phyloP scores from a whole-genome alignment of 2,329 filamentous ascomycete genomes.

The Aspergillus felis region DNA sequence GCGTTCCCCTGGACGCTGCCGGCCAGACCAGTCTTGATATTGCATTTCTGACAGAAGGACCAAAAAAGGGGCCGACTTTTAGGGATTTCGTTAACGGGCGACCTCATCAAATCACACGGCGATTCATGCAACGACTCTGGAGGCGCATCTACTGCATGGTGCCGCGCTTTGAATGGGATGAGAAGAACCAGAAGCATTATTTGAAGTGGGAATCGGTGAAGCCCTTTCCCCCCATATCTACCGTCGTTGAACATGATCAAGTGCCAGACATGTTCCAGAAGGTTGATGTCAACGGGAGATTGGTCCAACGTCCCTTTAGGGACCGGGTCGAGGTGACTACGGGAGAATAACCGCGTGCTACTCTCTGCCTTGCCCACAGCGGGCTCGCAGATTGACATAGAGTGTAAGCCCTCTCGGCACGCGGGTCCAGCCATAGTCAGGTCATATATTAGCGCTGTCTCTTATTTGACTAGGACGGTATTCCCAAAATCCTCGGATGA shows the following conservation, averaged over 20 bases:
- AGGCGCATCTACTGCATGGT: conserved; percentile 31
- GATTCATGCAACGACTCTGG: conserved; percentile 39
- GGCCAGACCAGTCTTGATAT: conserved; percentile 13
- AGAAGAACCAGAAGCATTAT: conserved; percentile 15
- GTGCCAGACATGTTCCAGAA: not conserved
- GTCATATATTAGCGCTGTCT: not conserved
- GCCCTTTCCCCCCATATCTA: conserved; percentile 5
- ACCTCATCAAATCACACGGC: conserved; percentile 37
- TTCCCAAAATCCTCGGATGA: not conserved
- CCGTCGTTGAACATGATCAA: not conserved
- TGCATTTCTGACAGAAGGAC: conserved; percentile 33
- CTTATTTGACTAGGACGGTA: not conserved
- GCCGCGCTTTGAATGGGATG: conserved; percentile 26
- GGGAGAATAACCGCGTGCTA: not conserved
- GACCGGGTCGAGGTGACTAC: not conserved
- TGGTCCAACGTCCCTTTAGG: not conserved
- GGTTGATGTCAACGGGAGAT: not conserved
- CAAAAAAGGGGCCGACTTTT: conserved; percentile 35
- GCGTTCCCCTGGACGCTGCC: not conserved
- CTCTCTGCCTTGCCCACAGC: not conserved
- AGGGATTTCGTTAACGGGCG: conserved; percentile 30
- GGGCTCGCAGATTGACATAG: not conserved
- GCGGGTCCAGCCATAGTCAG: not conserved
- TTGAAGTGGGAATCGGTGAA: conserved; percentile 30
- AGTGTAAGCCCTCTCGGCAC: not conserved